A percentile compares a stretch with the other conserved stretches of the same genome.
These are phyloP conservation scores for Limonium bicolor DNA, from an alignment of 148 eudicot species.

Conservation along the genomic window DNA sequence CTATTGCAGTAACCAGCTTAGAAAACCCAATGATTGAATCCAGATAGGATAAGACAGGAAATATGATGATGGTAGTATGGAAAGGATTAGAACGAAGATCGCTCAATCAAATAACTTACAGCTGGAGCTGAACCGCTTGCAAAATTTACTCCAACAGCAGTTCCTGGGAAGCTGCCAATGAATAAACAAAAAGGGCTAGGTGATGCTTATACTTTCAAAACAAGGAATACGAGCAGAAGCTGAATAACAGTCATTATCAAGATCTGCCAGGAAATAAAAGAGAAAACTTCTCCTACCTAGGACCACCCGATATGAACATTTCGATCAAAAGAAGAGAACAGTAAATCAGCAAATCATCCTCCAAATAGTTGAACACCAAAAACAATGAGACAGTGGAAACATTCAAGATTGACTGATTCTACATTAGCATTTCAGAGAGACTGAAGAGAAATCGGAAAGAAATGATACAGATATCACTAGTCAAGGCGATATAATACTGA, in stretches of 20 bases:
- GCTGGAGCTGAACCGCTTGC: slow-evolving; percentile 20
- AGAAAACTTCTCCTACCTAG: not conserved
- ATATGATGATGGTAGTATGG: not conserved
- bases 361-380: no score
- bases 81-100: not conserved
- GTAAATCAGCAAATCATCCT: not conserved
- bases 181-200: not conserved
- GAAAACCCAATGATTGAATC: not conserved
- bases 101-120: not conserved
- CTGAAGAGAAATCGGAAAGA: no score
- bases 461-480: no score
- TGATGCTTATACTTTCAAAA: not conserved
- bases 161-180: slow-evolving; percentile 66
- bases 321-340: not conserved
- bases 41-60: not conserved
- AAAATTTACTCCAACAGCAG: slow-evolving; percentile 64
- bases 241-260: not conserved
- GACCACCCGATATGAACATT: not conserved
- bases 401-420: no score
- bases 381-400: no score
- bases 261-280: not conserved
- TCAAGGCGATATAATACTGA: no score
- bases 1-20: not conserved
- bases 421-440: no score
- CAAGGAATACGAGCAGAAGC: not conserved